These are phyloP conservation scores for Cercophora sp. DNA, from an alignment of 495 filamentous ascomycete species.

Conservation along the genomic window DNA sequence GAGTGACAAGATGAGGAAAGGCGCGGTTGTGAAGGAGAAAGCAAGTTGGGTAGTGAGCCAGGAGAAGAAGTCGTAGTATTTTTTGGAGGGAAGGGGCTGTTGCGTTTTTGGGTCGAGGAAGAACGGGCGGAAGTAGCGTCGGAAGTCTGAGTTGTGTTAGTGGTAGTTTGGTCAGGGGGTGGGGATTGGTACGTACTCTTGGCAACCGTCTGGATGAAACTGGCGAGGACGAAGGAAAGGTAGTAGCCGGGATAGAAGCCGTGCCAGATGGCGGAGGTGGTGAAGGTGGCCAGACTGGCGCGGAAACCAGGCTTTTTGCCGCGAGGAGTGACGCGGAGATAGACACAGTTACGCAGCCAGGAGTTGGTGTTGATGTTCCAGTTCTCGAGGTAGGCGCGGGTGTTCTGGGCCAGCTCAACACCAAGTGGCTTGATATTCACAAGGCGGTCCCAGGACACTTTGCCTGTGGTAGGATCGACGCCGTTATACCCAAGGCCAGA, in stretches of 20 bases:
- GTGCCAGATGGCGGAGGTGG: conserved; percentile 94
- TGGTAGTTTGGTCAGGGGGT: conserved; percentile 3
- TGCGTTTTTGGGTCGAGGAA: conserved; percentile 72
- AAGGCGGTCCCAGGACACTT: conserved; percentile 82
- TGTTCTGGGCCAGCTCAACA: conserved; percentile 87
- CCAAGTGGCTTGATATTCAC: conserved; percentile 79
- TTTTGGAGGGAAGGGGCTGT: conserved; percentile 65
- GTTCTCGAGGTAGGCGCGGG: conserved; percentile 76
- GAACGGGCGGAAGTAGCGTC: conserved; percentile 86
- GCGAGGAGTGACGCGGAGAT: conserved; percentile 89
- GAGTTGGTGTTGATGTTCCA: conserved; percentile 99
- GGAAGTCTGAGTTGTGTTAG: conserved; percentile 58
- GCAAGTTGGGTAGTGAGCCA: conserved; percentile 76
- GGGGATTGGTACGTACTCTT: conserved; percentile 64
- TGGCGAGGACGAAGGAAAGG: conserved; percentile 79
- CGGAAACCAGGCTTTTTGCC: conserved; percentile 96
- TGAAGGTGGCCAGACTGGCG: conserved; percentile 89
- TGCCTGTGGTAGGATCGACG: conserved; percentile 74
- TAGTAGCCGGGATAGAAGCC: conserved; percentile 98
- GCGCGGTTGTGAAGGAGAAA: conserved; percentile 75
- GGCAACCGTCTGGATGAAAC: conserved; percentile 85
- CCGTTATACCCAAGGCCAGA: conserved; percentile 93
- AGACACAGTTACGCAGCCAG: conserved; percentile 95
- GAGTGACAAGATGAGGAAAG: conserved; percentile 79
- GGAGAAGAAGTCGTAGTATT: conserved; percentile 80